Evolutionary conservation across 257 asterid genomes (phyloP).

Genomic region (Solanum chiquidenum): DNA sequence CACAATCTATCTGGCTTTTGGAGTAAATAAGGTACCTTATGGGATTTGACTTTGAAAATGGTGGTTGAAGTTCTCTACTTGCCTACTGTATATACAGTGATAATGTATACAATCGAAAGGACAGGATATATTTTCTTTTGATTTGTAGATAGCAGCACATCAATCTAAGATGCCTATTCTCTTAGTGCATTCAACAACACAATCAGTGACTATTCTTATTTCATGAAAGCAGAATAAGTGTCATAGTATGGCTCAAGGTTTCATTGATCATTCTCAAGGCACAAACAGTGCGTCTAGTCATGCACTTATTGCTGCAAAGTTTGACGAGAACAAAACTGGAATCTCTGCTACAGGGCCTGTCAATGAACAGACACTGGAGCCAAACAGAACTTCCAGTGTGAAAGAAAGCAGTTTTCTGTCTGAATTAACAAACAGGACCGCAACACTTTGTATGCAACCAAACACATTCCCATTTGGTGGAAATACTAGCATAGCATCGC

Average conservation of each 20-base stretch:
- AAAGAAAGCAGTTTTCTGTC: constrained; percentile 36
- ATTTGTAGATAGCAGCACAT: not conserved
- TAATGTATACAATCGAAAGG: not conserved
- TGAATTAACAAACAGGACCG: constrained; percentile 29
- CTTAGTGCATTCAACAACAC: not conserved
- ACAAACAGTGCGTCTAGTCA: constrained; percentile 34
- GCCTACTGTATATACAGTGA: not conserved
- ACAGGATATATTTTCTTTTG: not conserved
- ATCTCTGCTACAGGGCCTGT: constrained; percentile 30
- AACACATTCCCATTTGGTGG: constrained; percentile 28
- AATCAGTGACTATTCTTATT: constrained; percentile 1
- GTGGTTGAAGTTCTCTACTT: not conserved
- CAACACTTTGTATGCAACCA: constrained; percentile 25
- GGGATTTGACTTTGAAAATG: not conserved
- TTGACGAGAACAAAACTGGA: constrained; percentile 38
- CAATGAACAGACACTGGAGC: constrained; percentile 54
- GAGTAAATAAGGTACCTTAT: not conserved
- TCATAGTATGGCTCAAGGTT: constrained; percentile 37
- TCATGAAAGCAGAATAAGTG: constrained; percentile 40
- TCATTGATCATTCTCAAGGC: constrained; percentile 39
- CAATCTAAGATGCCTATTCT: not conserved
- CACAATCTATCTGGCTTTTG: not conserved
- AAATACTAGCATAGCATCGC: constrained; percentile 25
- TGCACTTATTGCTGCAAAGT: constrained; percentile 37
- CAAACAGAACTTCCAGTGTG: constrained; percentile 44